These are phyloP conservation scores for Teratosphaeria zuluensis DNA, from an alignment of 2,329 filamentous ascomycete genomes.

Conservation along the genomic window DNA sequence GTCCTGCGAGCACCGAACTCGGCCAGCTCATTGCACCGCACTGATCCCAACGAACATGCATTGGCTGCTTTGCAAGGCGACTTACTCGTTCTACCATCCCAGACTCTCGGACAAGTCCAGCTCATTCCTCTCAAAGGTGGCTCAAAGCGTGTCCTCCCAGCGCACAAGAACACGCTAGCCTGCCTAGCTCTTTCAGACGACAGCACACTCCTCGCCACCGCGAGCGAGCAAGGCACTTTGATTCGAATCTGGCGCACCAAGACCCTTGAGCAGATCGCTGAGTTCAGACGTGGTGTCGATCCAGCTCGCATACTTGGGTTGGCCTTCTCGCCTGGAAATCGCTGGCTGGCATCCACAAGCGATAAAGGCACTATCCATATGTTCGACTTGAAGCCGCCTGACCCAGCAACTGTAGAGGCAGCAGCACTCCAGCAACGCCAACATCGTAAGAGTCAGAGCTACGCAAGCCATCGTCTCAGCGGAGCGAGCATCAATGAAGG, in stretches of 20 bases:
- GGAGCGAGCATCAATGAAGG: neutral
- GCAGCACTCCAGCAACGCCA: slow-evolving; percentile 1
- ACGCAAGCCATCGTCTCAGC: slow-evolving; percentile 12
- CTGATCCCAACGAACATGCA: slow-evolving; percentile 72
- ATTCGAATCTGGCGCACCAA: slow-evolving; percentile 75
- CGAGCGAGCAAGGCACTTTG: slow-evolving; percentile 85
- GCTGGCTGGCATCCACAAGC: slow-evolving; percentile 78
- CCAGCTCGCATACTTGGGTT: slow-evolving; percentile 79
- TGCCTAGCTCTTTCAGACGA: slow-evolving; percentile 73
- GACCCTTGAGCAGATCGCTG: slow-evolving; percentile 70
- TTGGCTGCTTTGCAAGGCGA: slow-evolving; percentile 68
- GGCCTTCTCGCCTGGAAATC: slow-evolving; percentile 73
- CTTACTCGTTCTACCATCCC: slow-evolving; percentile 75
- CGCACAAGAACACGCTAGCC: slow-evolving; percentile 69
- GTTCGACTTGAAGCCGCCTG: slow-evolving; percentile 65
- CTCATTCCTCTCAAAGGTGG: slow-evolving; percentile 59
- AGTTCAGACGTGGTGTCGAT: slow-evolving; percentile 82
- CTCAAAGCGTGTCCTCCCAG: slow-evolving; percentile 87
- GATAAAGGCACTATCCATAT: slow-evolving; percentile 95
- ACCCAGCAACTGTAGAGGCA: slow-evolving; percentile 2
- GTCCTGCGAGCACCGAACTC: slow-evolving; percentile 16
- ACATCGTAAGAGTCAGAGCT: slow-evolving; percentile 14
- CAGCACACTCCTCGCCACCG: slow-evolving; percentile 74
- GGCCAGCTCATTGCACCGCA: slow-evolving; percentile 61
- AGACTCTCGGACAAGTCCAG: slow-evolving; percentile 79